These are phyloP conservation scores for Xenoacremonium recifei DNA, from an alignment of 2,329 filamentous ascomycete species.

Conservation along the genomic window DNA sequence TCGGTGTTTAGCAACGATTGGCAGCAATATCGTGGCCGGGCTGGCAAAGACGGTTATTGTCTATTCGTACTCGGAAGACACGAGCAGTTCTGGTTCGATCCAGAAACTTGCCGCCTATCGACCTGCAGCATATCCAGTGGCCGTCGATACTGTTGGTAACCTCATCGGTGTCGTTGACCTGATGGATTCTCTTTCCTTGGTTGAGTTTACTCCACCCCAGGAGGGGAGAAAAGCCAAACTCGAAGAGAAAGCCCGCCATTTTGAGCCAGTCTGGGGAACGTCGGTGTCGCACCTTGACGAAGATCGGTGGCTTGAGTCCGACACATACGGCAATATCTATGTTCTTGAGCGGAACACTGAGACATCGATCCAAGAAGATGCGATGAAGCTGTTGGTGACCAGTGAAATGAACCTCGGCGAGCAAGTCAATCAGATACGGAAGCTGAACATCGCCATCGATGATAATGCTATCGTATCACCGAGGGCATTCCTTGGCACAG, in stretches of 20 bases:
- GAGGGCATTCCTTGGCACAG: conserved; percentile 84
- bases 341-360: conserved; percentile 72
- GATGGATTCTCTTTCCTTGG: conserved; percentile 85
- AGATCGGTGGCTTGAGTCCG: conserved; percentile 77
- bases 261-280: conserved; percentile 79
- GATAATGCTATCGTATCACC: conserved; percentile 70
- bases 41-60: conserved; percentile 82
- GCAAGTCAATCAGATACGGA: conserved; percentile 85
- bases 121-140: conserved; percentile 79
- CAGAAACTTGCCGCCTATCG: conserved; percentile 74
- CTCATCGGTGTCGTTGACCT: conserved; percentile 84
- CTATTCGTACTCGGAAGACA: conserved; percentile 56
- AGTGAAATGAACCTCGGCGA: conserved; percentile 87
- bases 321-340: conserved; percentile 84
- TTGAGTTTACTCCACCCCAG: conserved; percentile 65
- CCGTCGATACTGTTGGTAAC: conserved; percentile 71
- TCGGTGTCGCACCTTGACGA: conserved; percentile 70
- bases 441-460: conserved; percentile 65
- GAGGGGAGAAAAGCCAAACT: conserved; percentile 61
- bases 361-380: conserved; percentile 74
- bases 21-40: conserved; percentile 77
- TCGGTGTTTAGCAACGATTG: conserved; percentile 71
- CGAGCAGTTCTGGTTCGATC: conserved; percentile 55
- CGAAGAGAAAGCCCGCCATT: conserved; percentile 75
- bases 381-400: conserved; percentile 66